These are phyloP conservation scores for Torulaspora quercuum DNA, from an alignment of 805 yeast species.

Conservation along the genomic window DNA sequence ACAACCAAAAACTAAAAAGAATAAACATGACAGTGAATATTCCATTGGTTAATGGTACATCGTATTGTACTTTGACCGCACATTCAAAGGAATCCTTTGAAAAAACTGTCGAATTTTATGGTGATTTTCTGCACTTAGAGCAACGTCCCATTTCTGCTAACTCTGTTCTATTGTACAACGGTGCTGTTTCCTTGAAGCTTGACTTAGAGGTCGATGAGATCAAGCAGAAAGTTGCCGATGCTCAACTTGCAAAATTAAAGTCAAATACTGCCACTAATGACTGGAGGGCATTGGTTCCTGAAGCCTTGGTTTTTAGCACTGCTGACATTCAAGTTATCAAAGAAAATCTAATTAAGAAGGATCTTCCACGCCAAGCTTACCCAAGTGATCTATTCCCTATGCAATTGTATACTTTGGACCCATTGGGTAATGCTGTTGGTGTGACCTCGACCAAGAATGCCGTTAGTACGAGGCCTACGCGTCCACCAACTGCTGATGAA, in stretches of 20 bases:
- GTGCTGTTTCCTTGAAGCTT: slow-evolving; percentile 30
- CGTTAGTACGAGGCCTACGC: slow-evolving; percentile 40
- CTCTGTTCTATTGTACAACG: slow-evolving; percentile 16
- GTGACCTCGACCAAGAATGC: slow-evolving; percentile 61
- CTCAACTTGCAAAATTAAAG: slow-evolving; percentile 11
- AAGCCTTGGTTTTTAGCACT: slow-evolving; percentile 35
- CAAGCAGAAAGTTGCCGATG: slow-evolving; percentile 12
- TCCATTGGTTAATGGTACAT: slow-evolving; percentile 48
- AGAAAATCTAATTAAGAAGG: slow-evolving; percentile 25
- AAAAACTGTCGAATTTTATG: slow-evolving; percentile 54
- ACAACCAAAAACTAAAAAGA: slow-evolving; percentile 5
- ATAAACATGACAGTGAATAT: slow-evolving; percentile 22
- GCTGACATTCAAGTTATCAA: slow-evolving; percentile 26
- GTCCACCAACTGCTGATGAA: slow-evolving; percentile 13
- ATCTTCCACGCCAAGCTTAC: slow-evolving; percentile 47
- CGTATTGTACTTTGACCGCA: slow-evolving; percentile 52
- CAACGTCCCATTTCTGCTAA: slow-evolving; percentile 11
- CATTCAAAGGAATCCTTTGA: slow-evolving; percentile 44
- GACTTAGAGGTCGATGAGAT: slow-evolving; percentile 24
- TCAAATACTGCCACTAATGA: slow-evolving; percentile 33
- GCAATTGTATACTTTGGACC: slow-evolving; percentile 73
- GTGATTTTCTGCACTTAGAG: slow-evolving; percentile 19
- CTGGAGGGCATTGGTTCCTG: slow-evolving; percentile 47
- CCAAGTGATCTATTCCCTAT: slow-evolving; percentile 72
- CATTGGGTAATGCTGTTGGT: slow-evolving; percentile 74